phyloP scores from a whole-genome alignment of 148 eudicot genomes.

The Vaccinium vitisidaea region DNA sequence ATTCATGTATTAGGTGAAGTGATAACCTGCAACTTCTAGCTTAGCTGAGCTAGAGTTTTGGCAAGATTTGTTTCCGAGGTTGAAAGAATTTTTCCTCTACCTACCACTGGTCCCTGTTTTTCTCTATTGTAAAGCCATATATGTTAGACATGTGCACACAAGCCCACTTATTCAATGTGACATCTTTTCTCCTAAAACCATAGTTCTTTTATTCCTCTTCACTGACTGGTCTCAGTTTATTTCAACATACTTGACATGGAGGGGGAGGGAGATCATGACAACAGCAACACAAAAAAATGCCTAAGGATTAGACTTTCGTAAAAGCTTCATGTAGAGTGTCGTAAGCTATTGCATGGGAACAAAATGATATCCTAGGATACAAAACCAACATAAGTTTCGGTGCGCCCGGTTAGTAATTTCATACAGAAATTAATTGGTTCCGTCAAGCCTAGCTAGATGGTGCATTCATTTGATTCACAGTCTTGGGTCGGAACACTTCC shows the following conservation, averaged over 20 bases:
- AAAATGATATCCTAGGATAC: neutral
- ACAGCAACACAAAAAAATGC: neutral
- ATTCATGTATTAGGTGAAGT: neutral
- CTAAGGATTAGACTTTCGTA: neutral
- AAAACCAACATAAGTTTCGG: neutral
- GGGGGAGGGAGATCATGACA: slow-evolving; percentile 1
- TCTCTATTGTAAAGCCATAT: neutral
- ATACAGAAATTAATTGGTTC: too few species aligned
- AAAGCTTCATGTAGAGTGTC: neutral
- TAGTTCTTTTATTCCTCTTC: neutral
- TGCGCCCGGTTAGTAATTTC: neutral
- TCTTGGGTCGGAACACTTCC: neutral
- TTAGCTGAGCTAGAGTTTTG: neutral
- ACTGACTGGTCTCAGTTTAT: neutral
- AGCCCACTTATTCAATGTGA: neutral
- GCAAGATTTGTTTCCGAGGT: neutral
- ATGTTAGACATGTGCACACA: neutral
- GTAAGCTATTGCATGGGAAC: slow-evolving; percentile 1
- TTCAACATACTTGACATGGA: neutral
- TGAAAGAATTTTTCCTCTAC: slow-evolving; percentile 4
- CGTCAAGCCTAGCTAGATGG: neutral
- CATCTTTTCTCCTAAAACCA: neutral
- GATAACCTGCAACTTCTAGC: neutral
- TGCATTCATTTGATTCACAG: neutral
- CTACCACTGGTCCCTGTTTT: neutral